Percentiles rank a stretch among this genome's conserved stretches.
Evolutionary conservation across 2,329 filamentous ascomycete genomes (phyloP).

Genomic region (Acephala macrosclerotiorum): DNA sequence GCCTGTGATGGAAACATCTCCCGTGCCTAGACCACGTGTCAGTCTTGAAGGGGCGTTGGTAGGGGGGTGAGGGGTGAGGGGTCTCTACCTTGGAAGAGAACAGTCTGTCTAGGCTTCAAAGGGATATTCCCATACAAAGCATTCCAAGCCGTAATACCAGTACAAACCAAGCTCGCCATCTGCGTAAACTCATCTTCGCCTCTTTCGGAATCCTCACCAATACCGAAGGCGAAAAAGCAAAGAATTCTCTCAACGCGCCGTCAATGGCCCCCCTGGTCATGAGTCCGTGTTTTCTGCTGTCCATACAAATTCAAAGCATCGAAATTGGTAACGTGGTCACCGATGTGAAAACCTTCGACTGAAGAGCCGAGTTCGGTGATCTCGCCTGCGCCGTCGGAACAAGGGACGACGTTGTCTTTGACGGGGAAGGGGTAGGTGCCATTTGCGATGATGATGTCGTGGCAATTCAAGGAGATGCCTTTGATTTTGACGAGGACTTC

Average conservation of each 20-base stretch:
- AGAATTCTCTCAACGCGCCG: slow-evolving; percentile 52
- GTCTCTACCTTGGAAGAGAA: slow-evolving; percentile 48
- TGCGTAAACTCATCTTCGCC: slow-evolving; percentile 48
- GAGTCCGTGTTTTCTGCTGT: slow-evolving; percentile 10
- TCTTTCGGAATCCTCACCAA: slow-evolving; percentile 58
- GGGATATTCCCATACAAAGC: slow-evolving; percentile 52
- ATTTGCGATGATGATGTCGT: slow-evolving; percentile 44
- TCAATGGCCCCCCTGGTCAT: slow-evolving; percentile 43
- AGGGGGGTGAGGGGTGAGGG: slow-evolving; percentile 25
- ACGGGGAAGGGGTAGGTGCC: slow-evolving; percentile 43
- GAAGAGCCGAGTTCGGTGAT: slow-evolving; percentile 43
- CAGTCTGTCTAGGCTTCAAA: slow-evolving; percentile 50
- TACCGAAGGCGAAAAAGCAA: slow-evolving; percentile 49
- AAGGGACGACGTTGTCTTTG: slow-evolving; percentile 47
- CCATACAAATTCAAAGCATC: slow-evolving; percentile 40
- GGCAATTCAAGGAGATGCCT: slow-evolving; percentile 46
- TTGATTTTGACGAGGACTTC: slow-evolving; percentile 45
- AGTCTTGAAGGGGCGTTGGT: neutral
- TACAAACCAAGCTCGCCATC: slow-evolving; percentile 55
- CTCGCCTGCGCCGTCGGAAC: slow-evolving; percentile 47
- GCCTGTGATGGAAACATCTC: slow-evolving; percentile 54
- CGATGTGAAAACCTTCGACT: slow-evolving; percentile 40
- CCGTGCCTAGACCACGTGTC: slow-evolving; percentile 48
- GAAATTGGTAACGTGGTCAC: slow-evolving; percentile 44
- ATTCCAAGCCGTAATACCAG: slow-evolving; percentile 58